Evolutionary conservation across 2,329 filamentous ascomycete genomes (phyloP).

Genomic region (Ceratocystis diversiconidia): DNA sequence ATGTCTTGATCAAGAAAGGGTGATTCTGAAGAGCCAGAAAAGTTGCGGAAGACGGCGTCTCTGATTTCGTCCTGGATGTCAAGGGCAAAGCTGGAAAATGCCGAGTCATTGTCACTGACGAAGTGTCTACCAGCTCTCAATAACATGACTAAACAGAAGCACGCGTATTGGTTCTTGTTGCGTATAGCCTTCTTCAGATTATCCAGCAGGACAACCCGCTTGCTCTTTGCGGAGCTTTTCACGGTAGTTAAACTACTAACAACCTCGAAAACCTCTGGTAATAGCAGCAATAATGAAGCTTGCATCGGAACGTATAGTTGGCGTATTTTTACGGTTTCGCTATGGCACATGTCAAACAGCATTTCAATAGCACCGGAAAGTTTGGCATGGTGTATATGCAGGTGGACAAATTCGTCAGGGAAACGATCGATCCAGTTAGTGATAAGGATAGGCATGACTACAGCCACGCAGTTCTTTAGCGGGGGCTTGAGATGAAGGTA

Average conservation of each 20-base stretch:
- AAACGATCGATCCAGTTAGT: conserved; percentile 51
- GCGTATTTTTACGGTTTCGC: conserved; percentile 40
- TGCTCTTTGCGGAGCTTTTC: conserved; percentile 47
- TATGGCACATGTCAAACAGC: conserved; percentile 54
- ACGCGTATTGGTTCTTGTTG: conserved; percentile 51
- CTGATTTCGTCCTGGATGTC: conserved; percentile 56
- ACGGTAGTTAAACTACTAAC: conserved; percentile 52
- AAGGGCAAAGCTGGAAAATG: conserved; percentile 51
- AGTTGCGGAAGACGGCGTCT: conserved; percentile 48
- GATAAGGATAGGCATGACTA: conserved; percentile 48
- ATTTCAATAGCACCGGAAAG: conserved; percentile 53
- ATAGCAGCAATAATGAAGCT: conserved; percentile 45
- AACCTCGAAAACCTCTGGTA: conserved; percentile 56
- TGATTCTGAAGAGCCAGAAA: conserved; percentile 33
- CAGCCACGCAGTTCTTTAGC: conserved; percentile 49
- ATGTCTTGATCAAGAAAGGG: conserved; percentile 46
- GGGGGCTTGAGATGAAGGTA: conserved; percentile 52
- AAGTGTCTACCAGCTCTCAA: conserved; percentile 52
- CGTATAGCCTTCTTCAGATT: conserved; percentile 46
- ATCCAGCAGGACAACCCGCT: conserved; percentile 53
- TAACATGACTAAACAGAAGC: conserved; percentile 49
- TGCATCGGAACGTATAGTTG: conserved; percentile 46
- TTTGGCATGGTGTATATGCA: conserved; percentile 46
- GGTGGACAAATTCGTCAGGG: conserved; percentile 48
- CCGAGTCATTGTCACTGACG: conserved; percentile 46